Evolutionary conservation across 805 yeast species (phyloP).

Genomic region (Ogataea paradorogensis): DNA sequence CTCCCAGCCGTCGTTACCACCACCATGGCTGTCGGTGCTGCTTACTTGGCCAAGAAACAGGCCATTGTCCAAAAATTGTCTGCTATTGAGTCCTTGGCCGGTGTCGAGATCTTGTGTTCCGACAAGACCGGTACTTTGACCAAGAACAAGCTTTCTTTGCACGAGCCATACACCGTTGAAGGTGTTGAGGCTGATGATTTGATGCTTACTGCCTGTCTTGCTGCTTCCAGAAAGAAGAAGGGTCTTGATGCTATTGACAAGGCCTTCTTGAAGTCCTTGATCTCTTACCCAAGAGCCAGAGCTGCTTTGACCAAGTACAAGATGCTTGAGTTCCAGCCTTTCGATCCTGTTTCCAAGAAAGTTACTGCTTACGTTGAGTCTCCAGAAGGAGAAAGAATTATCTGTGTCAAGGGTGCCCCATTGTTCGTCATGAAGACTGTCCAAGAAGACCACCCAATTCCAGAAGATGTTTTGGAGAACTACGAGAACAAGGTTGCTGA

Average conservation of each 20-base stretch:
- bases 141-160: conserved; percentile 92
- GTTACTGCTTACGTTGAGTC: conserved; percentile 94
- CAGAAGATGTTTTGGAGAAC: conserved; percentile 90
- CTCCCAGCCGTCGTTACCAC: conserved; percentile 98
- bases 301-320: conserved; percentile 89
- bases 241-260: conserved; percentile 97
- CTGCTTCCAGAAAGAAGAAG: conserved; percentile 97
- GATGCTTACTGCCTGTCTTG: conserved; percentile 96
- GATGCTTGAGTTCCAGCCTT: conserved; percentile 93
- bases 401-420: conserved; percentile 98
- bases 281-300: conserved; percentile 87
- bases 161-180: conserved; percentile 96
- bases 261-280: conserved; percentile 92
- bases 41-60: conserved; percentile 94
- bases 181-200: conserved; percentile 95
- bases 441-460: conserved; percentile 95
- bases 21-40: conserved; percentile 99
- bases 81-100: conserved; percentile 95
- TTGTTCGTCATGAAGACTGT: conserved; percentile 94
- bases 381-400: conserved; percentile 91
- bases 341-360: conserved; percentile 96
- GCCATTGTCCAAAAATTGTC: conserved; percentile 96
- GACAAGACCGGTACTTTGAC: conserved; percentile 98
- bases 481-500: conserved; percentile 97
- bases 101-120: conserved; percentile 96